These are phyloP conservation scores for Aureobasidium sp. DNA, from an alignment of 2,329 filamentous ascomycete genomes.

Conservation along the genomic window DNA sequence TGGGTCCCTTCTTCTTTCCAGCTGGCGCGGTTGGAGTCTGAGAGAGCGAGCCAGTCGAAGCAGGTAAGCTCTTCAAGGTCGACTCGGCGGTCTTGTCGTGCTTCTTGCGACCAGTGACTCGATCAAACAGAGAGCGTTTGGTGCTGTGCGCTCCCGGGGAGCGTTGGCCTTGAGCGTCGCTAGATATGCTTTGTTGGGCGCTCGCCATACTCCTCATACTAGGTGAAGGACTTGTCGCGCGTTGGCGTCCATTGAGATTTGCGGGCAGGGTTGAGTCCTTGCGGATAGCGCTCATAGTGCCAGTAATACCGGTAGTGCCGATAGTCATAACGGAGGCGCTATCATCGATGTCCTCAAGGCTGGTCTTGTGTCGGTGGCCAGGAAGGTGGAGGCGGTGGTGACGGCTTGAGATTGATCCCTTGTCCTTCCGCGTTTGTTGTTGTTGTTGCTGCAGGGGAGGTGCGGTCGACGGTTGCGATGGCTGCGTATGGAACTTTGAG, in stretches of 20 bases:
- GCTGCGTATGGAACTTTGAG: neutral
- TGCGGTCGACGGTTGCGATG: neutral
- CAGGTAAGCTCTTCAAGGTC: constrained; percentile 30
- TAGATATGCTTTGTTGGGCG: constrained; percentile 38
- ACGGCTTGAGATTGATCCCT: neutral
- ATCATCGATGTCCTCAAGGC: constrained; percentile 46
- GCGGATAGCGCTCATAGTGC: neutral
- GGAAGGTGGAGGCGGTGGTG: constrained; percentile 53
- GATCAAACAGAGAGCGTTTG: constrained; percentile 46
- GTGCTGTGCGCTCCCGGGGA: constrained; percentile 47
- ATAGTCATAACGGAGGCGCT: constrained; percentile 22
- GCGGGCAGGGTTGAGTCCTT: neutral
- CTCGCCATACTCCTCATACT: constrained; percentile 51
- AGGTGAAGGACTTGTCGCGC: constrained; percentile 74
- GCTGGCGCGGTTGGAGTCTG: constrained; percentile 17
- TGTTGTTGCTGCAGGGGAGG: neutral
- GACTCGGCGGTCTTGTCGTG: constrained; percentile 31
- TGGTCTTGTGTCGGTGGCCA: constrained; percentile 59
- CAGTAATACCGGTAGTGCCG: too few relatives aligned
- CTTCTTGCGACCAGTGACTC: constrained; percentile 44
- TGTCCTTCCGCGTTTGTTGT: neutral
- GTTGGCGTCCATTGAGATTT: constrained; percentile 43
- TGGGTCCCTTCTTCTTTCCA: constrained; percentile 14
- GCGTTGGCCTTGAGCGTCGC: constrained; percentile 34
- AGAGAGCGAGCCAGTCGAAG: constrained; percentile 34